These are phyloP conservation scores for Colletotrichum coccodes DNA, from an alignment of 2,329 filamentous ascomycete genomes.

Conservation along the genomic window DNA sequence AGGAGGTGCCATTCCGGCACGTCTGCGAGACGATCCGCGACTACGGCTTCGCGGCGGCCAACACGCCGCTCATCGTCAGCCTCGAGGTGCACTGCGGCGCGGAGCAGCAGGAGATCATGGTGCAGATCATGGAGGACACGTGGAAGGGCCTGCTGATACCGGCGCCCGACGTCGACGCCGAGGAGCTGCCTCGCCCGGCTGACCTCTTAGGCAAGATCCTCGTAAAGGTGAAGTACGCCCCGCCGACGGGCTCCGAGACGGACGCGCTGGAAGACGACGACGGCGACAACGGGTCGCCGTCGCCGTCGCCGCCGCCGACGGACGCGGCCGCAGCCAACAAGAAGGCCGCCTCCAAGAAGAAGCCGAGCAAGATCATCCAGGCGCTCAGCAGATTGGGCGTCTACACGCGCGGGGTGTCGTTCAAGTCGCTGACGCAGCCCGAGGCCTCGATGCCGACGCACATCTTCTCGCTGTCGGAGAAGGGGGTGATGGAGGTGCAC, in stretches of 20 bases:
- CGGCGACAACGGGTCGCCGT: conserved; percentile 39
- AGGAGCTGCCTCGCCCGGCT: conserved; percentile 72
- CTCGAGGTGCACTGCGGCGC: conserved; percentile 88
- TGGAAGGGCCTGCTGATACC: conserved; percentile 82
- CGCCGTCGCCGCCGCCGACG: conserved; percentile 38
- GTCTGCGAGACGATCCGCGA: conserved; percentile 86
- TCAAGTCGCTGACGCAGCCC: conserved; percentile 80
- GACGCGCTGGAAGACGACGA: conserved; percentile 48
- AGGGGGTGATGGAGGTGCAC: conserved; percentile 70
- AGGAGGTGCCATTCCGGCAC: conserved; percentile 84
- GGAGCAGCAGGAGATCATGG: conserved; percentile 90
- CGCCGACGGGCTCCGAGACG: conserved; percentile 48
- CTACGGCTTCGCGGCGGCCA: conserved; percentile 78
- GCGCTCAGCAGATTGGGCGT: conserved; percentile 80
- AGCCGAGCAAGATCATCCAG: conserved; percentile 74
- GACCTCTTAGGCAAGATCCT: conserved; percentile 82
- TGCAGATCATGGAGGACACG: conserved; percentile 86
- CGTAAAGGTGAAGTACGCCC: conserved; percentile 81
- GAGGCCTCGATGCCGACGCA: conserved; percentile 73
- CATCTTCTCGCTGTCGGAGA: conserved; percentile 76
- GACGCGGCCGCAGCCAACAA: conserved; percentile 50
- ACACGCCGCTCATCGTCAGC: conserved; percentile 91
- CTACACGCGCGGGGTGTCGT: conserved; percentile 86
- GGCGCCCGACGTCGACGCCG: conserved; percentile 55
- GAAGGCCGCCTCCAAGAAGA: conserved; percentile 42